These are phyloP conservation scores for Pleurotus citrinopileatus DNA, from an alignment of 768 basidiomycete species.

Conservation along the genomic window DNA sequence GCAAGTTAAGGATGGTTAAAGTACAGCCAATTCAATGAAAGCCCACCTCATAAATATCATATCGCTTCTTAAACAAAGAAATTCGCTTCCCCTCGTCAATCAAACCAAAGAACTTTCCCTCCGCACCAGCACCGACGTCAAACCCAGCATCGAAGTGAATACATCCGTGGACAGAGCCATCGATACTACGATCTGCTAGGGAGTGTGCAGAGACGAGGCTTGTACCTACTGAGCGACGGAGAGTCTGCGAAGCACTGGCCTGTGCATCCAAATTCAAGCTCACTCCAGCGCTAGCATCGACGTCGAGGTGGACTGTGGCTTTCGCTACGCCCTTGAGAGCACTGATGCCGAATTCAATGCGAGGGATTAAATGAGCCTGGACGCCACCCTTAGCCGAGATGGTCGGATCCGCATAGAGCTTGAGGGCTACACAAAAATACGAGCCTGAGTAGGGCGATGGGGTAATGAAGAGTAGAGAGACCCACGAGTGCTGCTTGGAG, in stretches of 20 bases:
- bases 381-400: slow-evolving; percentile 24
- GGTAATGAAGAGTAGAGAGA: not conserved
- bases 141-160: slow-evolving; percentile 30
- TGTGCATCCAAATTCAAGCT: slow-evolving; percentile 18
- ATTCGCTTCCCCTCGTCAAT: slow-evolving; percentile 30
- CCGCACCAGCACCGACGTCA: slow-evolving; percentile 36
- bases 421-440: too few species aligned
- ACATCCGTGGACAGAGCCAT: slow-evolving; percentile 26
- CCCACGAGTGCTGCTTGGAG: slow-evolving; percentile 27
- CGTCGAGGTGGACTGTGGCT: slow-evolving; percentile 17
- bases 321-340: slow-evolving; percentile 8
- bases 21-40: not conserved
- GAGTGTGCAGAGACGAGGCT: not conserved
- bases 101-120: slow-evolving; percentile 36
- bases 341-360: slow-evolving; percentile 3
- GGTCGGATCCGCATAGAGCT: slow-evolving; percentile 28
- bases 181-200: not conserved
- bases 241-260: slow-evolving; percentile 11
- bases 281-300: slow-evolving; percentile 27
- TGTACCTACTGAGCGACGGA: not conserved
- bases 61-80: slow-evolving; percentile 32
- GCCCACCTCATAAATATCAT: slow-evolving; percentile 35
- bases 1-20: not conserved
- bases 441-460: not conserved
- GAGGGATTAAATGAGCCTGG: slow-evolving; percentile 34